phyloP scores from a whole-genome alignment of 176 grass and related monocot species.

The Canna indica region DNA sequence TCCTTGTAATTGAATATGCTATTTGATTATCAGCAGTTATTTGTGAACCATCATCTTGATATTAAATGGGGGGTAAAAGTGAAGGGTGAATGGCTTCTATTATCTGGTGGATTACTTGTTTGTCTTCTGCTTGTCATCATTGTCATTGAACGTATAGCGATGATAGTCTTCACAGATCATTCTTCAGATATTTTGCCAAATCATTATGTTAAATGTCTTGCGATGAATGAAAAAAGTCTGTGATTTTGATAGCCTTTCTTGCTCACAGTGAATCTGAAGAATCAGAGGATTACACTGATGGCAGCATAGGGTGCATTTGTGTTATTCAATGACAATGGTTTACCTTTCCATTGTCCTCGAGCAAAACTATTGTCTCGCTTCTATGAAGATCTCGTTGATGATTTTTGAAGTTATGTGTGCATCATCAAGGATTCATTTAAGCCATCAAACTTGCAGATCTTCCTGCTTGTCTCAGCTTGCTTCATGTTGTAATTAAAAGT shows the following conservation, averaged over 20 bases:
- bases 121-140: neutral
- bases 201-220: neutral
- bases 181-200: neutral
- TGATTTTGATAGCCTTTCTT: neutral
- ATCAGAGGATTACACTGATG: slow-evolving; percentile 2
- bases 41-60: too few species aligned
- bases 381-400: neutral
- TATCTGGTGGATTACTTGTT: too few species aligned
- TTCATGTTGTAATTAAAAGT: neutral
- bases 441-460: neutral
- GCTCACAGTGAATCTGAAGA: slow-evolving; percentile 5
- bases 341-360: neutral
- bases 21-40: too few species aligned
- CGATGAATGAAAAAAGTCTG: neutral
- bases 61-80: too few species aligned
- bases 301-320: neutral
- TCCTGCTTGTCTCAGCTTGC: neutral
- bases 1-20: too few species aligned
- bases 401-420: neutral
- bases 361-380: neutral
- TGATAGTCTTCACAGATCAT: neutral
- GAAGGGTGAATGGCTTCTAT: too few species aligned
- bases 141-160: neutral
- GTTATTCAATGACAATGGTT: slow-evolving; percentile 4
- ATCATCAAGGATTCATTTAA: neutral